Evolutionary conservation across 805 yeast genomes (phyloP).

Genomic region (Wickerhamiella lipophila): DNA sequence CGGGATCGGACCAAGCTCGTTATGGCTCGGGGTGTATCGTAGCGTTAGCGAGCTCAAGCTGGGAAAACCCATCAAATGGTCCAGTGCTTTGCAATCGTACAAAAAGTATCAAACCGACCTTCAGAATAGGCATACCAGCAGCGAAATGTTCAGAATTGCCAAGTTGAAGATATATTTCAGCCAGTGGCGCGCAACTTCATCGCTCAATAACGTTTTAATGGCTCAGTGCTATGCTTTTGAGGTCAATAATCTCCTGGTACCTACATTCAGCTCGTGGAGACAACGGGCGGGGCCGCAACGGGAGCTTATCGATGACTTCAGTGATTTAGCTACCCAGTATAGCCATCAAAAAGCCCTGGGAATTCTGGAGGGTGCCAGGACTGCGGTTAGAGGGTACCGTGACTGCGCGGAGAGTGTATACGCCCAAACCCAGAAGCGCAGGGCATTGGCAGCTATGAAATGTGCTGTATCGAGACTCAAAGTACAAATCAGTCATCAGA

Average conservation of each 20-base stretch:
- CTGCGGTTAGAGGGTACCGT: neutral
- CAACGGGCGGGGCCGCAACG: neutral
- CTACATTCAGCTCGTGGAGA: neutral
- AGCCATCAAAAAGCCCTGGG: neutral
- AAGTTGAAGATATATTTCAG: neutral
- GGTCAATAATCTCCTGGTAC: neutral
- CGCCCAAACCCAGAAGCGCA: neutral
- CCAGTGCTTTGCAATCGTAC: neutral
- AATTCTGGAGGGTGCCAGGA: neutral
- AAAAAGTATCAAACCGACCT: neutral
- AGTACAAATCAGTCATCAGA: neutral
- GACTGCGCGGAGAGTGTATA: neutral
- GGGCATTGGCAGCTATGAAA: neutral
- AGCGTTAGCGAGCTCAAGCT: neutral
- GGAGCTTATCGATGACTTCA: neutral
- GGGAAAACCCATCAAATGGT: neutral
- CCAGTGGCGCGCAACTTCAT: neutral
- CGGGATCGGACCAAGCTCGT: neutral
- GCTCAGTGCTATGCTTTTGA: conserved; percentile 2
- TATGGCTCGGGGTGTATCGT: neutral
- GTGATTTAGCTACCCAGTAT: neutral
- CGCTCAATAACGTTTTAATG: neutral
- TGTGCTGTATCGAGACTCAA: neutral
- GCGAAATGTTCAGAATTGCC: neutral
- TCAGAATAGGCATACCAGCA: neutral